Percentiles rank a stretch among this genome's conserved stretches.
These are phyloP conservation scores for Combretum micranthum DNA, from an alignment of 345 rosid species.

Conservation along the genomic window DNA sequence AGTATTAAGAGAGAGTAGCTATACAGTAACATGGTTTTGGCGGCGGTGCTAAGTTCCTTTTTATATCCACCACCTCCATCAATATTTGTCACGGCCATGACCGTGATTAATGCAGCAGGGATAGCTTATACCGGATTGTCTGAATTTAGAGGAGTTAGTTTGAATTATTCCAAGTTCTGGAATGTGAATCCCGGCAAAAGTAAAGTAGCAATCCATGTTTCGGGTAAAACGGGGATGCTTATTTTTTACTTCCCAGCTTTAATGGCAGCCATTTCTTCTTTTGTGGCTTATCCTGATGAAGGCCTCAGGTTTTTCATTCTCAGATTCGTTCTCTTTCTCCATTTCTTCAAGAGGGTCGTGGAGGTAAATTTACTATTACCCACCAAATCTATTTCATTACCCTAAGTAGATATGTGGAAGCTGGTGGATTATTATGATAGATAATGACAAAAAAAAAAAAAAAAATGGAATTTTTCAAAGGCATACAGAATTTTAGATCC, in stretches of 20 bases:
- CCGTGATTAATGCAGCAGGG: conserved; percentile 20
- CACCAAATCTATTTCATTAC: background rate
- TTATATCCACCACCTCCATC: conserved; percentile 35
- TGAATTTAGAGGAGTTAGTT: conserved; percentile 40
- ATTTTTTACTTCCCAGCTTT: conserved; percentile 51
- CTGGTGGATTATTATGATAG: no score
- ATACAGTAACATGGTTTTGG: background rate
- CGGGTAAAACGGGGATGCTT: conserved; percentile 59
- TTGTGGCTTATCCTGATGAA: conserved; percentile 30
- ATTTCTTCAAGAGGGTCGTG: conserved; percentile 61
- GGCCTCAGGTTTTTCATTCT: conserved; percentile 43
- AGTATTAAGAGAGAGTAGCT: background rate
- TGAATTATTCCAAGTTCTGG: conserved; percentile 16
- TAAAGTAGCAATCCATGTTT: conserved; percentile 13
- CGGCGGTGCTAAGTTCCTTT: conserved; percentile 8
- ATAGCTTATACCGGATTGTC: conserved; percentile 26
- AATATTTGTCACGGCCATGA: conserved; percentile 25
- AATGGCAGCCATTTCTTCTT: conserved; percentile 42
- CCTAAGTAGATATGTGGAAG: background rate
- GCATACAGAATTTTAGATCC: no score
- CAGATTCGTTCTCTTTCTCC: conserved; percentile 44
- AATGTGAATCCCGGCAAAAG: conserved; percentile 1
- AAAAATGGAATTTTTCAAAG: no score
- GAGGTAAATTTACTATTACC: conserved; percentile 26
- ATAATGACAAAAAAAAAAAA: no score